Evolutionary conservation across 106 monocot genomes (phyloP), one percentile per base, ranked within the genome.

Genomic region (Cymbidium sinense): DNA sequence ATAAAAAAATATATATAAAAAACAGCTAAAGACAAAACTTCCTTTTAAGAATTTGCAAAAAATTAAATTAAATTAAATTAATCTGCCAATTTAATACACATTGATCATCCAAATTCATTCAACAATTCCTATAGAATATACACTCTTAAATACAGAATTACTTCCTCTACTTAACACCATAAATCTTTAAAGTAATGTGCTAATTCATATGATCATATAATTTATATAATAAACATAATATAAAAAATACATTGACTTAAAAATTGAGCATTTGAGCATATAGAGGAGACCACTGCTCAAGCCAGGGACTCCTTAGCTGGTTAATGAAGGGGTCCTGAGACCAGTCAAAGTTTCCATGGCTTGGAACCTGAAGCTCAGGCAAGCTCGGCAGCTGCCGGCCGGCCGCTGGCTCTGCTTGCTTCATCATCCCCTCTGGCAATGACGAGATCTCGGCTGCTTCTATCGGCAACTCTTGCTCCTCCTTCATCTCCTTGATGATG

Each of bases 251-350:
- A 47, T 13, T 47, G 47, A 1, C 23, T 85, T 72, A 88, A 30
- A 88, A 91, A 72, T 91, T 83, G 21, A 93, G 84, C 36, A 85
- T 25, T 29, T 90, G 79, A 50, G 87, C 81, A 27, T 79, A 93
- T n/a, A 81, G 84, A 15, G 89, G 87, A 31, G 86, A 86, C 76
- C 77, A 84, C 34, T 83, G 73, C 6, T 88, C 90, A 44, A 86
- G 55, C 93, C 91, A 94, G 9, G 94, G 91, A 70, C 91, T 94
- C 34, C 85, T 81, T 75, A 84, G 74, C 86, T 92, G 92, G 7
- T 76, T 65, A 50, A 86, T 47, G 70, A 86, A 58, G 5, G 90
- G 77, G 30, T 89, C 95, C 43, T 90, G 83, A 65, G 81, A 41
- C 86, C 91, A 87, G 0, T 90, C 90, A 9, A 79, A 75, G 25